Base-by-base conservation (phyloP, 371 early-diverging fungal genomes). In the Actinomucor elegans region DNA sequence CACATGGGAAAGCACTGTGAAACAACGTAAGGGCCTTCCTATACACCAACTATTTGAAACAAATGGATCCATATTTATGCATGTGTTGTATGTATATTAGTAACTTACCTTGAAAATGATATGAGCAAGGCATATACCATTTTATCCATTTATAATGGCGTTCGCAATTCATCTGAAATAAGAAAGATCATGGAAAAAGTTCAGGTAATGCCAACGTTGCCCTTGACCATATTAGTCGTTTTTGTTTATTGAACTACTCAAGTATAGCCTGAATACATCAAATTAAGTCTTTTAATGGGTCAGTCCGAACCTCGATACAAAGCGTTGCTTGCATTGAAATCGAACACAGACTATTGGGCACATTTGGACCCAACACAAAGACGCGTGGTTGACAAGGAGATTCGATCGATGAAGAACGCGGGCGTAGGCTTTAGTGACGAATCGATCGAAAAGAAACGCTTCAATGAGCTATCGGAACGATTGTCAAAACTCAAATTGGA, bases 1-100 rank as follows among this genome's bases (percentile, higher is more conserved):
- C 0, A 80, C 79, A 1, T 85, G 76, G 74, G 82, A 79, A 35
- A 80, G 83, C 21, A 75, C 83, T 1, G 74, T 85, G 64, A 81
- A 79, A n/a, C 56, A 65, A 60, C 68, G 80, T 77, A 70, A 52
- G 67, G n/a, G n/a, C n/a, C n/a, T n/a, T n/a, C 23, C 6, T 11
- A 5, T 20, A 20, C 10, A 3, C 8, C 23, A 2, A 28, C 10
- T 20, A n/a, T 10, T n/a, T n/a, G n/a, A n/a, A n/a, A n/a, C n/a
- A n/a, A n/a, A 3, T 15, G n/a, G n/a, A n/a, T n/a, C n/a, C n/a
- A n/a, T n/a, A n/a, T n/a, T n/a, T n/a, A n/a, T n/a, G n/a, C n/a
- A n/a, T n/a, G n/a, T n/a, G n/a, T n/a, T n/a, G n/a, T n/a, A n/a
- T n/a, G n/a, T n/a, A n/a, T n/a, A n/a, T n/a, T n/a, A n/a, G n/a